Conservation (phyloP, 768 basidiomycete species). For the Leucocoprinus sp. region DNA sequence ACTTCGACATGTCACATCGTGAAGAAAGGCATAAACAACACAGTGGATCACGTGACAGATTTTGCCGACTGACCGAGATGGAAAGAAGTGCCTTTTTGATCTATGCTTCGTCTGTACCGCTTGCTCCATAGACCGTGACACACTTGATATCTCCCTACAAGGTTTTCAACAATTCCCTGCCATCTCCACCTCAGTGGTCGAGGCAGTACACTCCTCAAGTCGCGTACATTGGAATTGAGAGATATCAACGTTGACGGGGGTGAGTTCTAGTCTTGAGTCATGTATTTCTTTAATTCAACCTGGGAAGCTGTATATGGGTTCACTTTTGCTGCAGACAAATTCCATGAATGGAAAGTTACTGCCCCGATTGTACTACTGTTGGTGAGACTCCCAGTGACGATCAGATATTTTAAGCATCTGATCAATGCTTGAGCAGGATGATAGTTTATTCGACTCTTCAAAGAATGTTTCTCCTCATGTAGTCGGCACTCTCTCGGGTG, state of each 20-base stretch:
- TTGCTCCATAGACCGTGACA: too few relatives aligned
- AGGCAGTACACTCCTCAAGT: slow-evolving; percentile 12
- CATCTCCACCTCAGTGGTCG: too few relatives aligned
- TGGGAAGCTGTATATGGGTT: slow-evolving; percentile 9
- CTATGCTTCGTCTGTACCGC: too few relatives aligned
- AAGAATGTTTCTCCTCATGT: slow-evolving; percentile 1
- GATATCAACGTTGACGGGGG: slow-evolving; percentile 13
- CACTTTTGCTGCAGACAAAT: slow-evolving; percentile 11
- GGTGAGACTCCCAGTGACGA: not conserved
- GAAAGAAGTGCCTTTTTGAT: too few relatives aligned
- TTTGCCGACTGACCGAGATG: too few relatives aligned
- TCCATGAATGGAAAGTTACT: slow-evolving; percentile 1
- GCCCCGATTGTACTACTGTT: slow-evolving; percentile 11
- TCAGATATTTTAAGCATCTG: not conserved
- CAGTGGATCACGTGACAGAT: too few relatives aligned
- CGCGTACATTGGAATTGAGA: slow-evolving; percentile 12
- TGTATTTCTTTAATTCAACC: not conserved
- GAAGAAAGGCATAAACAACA: too few relatives aligned
- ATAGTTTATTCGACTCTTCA: slow-evolving; percentile 6
- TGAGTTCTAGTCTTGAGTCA: slow-evolving; percentile 5
- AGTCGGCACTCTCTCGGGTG: slow-evolving; percentile 5
- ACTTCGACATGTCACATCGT: too few relatives aligned
- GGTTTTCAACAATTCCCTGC: too few relatives aligned
- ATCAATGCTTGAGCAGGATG: not conserved
- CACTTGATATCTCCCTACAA: too few relatives aligned